Conservation (phyloP, 495 filamentous ascomycete species). For the Chaetomium tenue region DNA sequence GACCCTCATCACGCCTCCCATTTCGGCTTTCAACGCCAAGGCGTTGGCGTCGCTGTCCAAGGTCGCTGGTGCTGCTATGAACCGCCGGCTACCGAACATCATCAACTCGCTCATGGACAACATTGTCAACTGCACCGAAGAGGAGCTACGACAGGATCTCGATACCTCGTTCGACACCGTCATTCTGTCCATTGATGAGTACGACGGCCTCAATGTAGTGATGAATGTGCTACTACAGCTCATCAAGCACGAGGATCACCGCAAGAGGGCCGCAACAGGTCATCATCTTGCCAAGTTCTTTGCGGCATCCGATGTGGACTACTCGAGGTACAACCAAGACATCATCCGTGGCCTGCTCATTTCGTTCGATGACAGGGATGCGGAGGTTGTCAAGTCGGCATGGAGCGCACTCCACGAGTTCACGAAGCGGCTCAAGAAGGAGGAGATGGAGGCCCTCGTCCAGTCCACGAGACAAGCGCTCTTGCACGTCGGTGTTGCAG, state of each 20-base stretch:
- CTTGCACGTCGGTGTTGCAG: slow-evolving; percentile 82
- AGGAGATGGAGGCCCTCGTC: slow-evolving; percentile 97
- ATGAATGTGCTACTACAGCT: slow-evolving; percentile 89
- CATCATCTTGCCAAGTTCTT: slow-evolving; percentile 88
- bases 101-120: slow-evolving; percentile 92
- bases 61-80: slow-evolving; percentile 86
- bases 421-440: slow-evolving; percentile 85
- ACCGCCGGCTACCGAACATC: slow-evolving; percentile 80
- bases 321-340: slow-evolving; percentile 90
- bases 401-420: slow-evolving; percentile 88
- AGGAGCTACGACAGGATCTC: slow-evolving; percentile 70
- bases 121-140: slow-evolving; percentile 74
- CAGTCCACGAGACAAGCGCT: slow-evolving; percentile 79
- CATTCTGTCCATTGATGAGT: slow-evolving; percentile 90
- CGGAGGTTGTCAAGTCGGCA: slow-evolving; percentile 82
- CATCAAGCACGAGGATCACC: slow-evolving; percentile 89
- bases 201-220: slow-evolving; percentile 86
- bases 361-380: slow-evolving; percentile 84
- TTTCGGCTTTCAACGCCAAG: slow-evolving; percentile 89
- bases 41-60: slow-evolving; percentile 88
- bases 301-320: slow-evolving; percentile 73
- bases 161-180: slow-evolving; percentile 80
- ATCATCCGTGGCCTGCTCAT: slow-evolving; percentile 84
- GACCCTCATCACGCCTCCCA: slow-evolving; percentile 83
- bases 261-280: slow-evolving; percentile 71